These are phyloP conservation scores for Cladosporium cucumerinum DNA, from an alignment of 2,329 filamentous ascomycete genomes.

Conservation along the genomic window DNA sequence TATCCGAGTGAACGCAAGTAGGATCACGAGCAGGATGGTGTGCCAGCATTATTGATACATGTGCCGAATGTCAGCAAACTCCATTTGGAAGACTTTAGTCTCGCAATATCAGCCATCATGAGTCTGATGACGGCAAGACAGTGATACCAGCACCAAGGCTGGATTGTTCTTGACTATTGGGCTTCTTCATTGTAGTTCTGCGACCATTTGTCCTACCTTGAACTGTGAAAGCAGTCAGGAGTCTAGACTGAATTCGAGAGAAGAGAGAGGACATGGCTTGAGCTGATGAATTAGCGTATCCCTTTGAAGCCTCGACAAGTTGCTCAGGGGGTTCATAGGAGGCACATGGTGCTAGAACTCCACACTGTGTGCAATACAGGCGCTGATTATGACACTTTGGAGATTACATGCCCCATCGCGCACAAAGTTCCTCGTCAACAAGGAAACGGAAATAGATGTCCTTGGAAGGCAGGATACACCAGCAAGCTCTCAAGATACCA, in stretches of 20 bases:
- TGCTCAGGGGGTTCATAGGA: too few species aligned
- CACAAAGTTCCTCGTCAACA: background rate
- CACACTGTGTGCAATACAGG: background rate
- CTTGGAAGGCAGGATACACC: background rate
- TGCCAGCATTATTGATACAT: background rate
- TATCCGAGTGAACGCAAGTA: background rate
- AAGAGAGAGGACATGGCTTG: background rate
- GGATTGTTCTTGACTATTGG: background rate
- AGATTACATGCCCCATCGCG: background rate
- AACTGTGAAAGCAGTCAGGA: background rate
- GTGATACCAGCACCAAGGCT: background rate
- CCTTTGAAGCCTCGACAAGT: background rate
- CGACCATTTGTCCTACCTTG: background rate
- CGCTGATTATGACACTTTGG: background rate
- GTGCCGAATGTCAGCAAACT: background rate
- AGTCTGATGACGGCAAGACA: background rate
- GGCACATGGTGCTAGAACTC: background rate
- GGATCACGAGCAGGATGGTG: background rate
- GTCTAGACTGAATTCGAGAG: background rate
- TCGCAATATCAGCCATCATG: background rate
- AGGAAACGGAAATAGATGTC: background rate
- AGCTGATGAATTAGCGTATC: background rate
- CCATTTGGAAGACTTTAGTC: background rate
- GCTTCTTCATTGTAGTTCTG: background rate
- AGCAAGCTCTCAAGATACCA: background rate